Percentiles rank a stretch among this genome's conserved stretches.
These are phyloP conservation scores for Botrytis pseudocinerea DNA, from an alignment of 2,329 filamentous ascomycete genomes.

Conservation along the genomic window DNA sequence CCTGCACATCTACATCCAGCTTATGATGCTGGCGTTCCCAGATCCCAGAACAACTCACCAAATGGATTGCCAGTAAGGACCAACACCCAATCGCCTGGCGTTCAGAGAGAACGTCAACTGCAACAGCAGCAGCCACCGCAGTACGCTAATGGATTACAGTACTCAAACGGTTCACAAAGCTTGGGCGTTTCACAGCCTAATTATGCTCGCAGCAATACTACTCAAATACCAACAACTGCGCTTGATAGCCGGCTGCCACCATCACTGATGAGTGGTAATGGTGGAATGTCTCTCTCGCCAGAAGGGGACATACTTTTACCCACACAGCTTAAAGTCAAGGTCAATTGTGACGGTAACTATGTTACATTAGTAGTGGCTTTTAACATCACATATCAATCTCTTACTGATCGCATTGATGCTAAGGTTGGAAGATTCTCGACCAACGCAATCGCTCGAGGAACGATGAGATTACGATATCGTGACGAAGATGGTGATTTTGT, in stretches of 20 bases:
- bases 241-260: constrained; percentile 47
- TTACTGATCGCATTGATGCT: constrained; percentile 93
- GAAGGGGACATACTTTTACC: constrained; percentile 55
- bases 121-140: constrained; percentile 44
- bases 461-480: constrained; percentile 83
- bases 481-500: constrained; percentile 94
- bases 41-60: constrained; percentile 82
- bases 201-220: constrained; percentile 38
- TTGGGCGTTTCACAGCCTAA: constrained; percentile 38
- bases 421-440: constrained; percentile 86
- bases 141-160: constrained; percentile 41
- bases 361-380: constrained; percentile 95
- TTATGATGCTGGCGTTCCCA: constrained; percentile 64
- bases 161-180: constrained; percentile 26
- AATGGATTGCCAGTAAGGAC: constrained; percentile 65
- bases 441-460: constrained; percentile 78
- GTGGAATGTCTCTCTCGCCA: constrained; percentile 28
- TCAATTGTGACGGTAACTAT: constrained; percentile 88
- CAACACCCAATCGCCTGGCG: constrained; percentile 69
- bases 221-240: constrained; percentile 38
- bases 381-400: constrained; percentile 90
- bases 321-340: constrained; percentile 91
- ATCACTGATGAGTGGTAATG: constrained; percentile 39
- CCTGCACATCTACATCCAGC: constrained; percentile 66
- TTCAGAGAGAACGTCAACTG: constrained; percentile 58